Evolutionary conservation across 306 rosid genomes (phyloP), one percentile per base, ranked within the genome.

Genomic region (Quercus rubra): DNA sequence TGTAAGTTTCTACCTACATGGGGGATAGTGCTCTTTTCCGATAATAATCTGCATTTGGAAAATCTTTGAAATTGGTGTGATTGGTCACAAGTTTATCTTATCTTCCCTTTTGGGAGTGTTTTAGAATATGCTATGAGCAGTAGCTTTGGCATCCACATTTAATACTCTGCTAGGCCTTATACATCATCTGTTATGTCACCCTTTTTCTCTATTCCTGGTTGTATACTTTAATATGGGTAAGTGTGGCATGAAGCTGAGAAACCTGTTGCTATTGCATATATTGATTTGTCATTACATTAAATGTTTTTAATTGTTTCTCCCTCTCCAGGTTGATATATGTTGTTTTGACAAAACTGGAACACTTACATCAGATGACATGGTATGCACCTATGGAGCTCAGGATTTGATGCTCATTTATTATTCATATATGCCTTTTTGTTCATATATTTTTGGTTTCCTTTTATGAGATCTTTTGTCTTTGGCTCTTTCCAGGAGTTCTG

Each of bases 281-380:
- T 77, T 87, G 70, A 35, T 70, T 52, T 54, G 27, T 25, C 3
- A 14, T 71, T 74, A 27, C 57, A 59, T 71, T 58, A 30, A 81
- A 76, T 3, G 57, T 75, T 74, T 75, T 79, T 38, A 74, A 70
- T 78, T 35, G 57, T 80, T 64, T 68, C 52, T 85, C 83, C 33
- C 27, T 69, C n/a, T 84, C 72, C 86, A 96, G 99, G 99, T 96
- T 85, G 99, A 96, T 85, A 93, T 96, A 79, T 96, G 99, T 76
- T 96, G 99, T 87, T 96, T 96, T 51, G 99, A 96, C 91, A 96
- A 96, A 91, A 96, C 99, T 59, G 99, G 99, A 87, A 96, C 99
- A 25, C 92, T 96, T 78, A 96, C 99, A 54, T 96, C 99, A 62
- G 99, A 96, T 78, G 99, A 96, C 88, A 96, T 96, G 99, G 99